Conservation (phyloP, 805 yeast species). For the Saccharomycopsis microspora region DNA sequence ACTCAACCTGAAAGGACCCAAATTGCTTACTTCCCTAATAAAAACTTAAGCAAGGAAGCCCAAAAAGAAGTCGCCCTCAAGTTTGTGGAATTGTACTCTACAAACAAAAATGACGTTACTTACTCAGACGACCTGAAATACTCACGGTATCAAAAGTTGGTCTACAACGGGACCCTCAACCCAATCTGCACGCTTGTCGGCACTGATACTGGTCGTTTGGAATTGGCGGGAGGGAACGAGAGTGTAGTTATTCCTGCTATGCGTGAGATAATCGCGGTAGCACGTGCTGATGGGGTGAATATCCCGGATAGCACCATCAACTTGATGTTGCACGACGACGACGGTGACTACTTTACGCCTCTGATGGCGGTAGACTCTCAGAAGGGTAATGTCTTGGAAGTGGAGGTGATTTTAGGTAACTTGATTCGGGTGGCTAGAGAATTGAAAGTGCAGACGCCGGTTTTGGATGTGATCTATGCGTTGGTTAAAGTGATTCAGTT, state of each 20-base stretch:
- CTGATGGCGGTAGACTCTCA: slow-evolving; percentile 63
- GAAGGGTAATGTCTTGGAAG: slow-evolving; percentile 58
- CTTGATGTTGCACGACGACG: slow-evolving; percentile 44
- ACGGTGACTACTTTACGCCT: slow-evolving; percentile 48
- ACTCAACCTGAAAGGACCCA: slow-evolving; percentile 37
- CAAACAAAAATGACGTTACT: slow-evolving; percentile 29
- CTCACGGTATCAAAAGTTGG: slow-evolving; percentile 54
- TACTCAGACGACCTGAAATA: slow-evolving; percentile 35
- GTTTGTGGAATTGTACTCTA: slow-evolving; percentile 35
- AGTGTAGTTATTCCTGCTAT: slow-evolving; percentile 44
- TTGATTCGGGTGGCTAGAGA: slow-evolving; percentile 39
- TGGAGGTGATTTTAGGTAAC: slow-evolving; percentile 64
- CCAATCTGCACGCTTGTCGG: slow-evolving; percentile 49
- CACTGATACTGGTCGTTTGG: slow-evolving; percentile 47
- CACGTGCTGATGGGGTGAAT: slow-evolving; percentile 54
- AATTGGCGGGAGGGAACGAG: slow-evolving; percentile 31
- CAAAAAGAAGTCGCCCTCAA: slow-evolving; percentile 28
- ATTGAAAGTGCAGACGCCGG: slow-evolving; percentile 42
- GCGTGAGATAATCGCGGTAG: slow-evolving; percentile 54
- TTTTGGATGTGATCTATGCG: slow-evolving; percentile 42
- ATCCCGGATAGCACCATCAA: slow-evolving; percentile 40
- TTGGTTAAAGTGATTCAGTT: slow-evolving; percentile 53
- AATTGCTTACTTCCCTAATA: slow-evolving; percentile 41
- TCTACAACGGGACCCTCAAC: slow-evolving; percentile 61
- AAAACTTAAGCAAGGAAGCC: slow-evolving; percentile 22